Evolutionary conservation across 208 protist genomes (phyloP).

Genomic region (Trypanosoma caninum): DNA sequence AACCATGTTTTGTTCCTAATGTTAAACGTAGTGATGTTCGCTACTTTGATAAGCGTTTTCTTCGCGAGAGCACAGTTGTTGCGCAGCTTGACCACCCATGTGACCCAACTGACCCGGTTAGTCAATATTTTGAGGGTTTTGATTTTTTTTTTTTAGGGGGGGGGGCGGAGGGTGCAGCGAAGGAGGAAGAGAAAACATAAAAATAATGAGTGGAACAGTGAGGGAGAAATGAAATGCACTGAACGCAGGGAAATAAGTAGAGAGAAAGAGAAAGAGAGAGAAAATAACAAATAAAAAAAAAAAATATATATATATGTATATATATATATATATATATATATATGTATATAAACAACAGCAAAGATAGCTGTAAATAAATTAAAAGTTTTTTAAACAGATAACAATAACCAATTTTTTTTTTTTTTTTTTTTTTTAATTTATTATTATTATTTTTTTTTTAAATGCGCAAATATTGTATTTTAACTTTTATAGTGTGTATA

Average conservation of each 20-base stretch:
- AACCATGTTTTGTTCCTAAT: conserved; percentile 21
- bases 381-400: too few species aligned
- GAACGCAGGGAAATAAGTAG: too few species aligned
- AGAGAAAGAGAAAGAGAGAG: too few species aligned
- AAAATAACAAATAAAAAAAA: background rate
- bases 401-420: too few species aligned
- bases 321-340: background rate
- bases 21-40: conserved; percentile 17
- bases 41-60: conserved; percentile 26
- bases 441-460: too few species aligned
- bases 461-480: too few species aligned
- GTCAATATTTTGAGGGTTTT: conserved; percentile 19
- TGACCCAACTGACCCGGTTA: conserved; percentile 21
- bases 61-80: conserved; percentile 17
- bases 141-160: background rate
- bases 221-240: too few species aligned
- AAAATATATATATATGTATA: background rate
- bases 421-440: too few species aligned
- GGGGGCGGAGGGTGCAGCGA: background rate
- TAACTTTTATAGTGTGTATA: too few species aligned
- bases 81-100: conserved; percentile 18
- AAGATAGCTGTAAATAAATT: too few species aligned
- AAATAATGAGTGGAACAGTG: too few species aligned
- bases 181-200: background rate
- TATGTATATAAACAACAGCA: background rate